These are phyloP conservation scores for Chalciporus sphaerocephalus DNA, from an alignment of 768 basidiomycete species.

Conservation along the genomic window DNA sequence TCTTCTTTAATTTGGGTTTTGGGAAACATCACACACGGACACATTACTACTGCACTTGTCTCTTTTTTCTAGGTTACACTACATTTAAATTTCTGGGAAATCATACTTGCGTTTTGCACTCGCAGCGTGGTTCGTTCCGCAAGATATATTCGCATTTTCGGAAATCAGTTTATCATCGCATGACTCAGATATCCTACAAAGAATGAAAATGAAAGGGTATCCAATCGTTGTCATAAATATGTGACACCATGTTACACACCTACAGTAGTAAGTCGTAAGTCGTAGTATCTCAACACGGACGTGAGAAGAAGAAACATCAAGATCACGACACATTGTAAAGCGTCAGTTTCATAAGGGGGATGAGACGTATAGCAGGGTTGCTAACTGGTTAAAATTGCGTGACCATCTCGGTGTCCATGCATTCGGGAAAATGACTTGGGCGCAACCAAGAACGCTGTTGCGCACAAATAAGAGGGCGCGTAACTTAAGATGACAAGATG, in stretches of 20 bases:
- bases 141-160: neutral
- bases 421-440: neutral
- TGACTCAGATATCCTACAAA: neutral
- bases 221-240: neutral
- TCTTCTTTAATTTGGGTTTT: constrained; percentile 16
- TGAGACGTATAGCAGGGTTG: neutral
- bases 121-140: neutral
- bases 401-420: constrained; percentile 2
- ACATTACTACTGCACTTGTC: constrained; percentile 11
- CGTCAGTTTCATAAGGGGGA: neutral
- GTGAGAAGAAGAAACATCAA: constrained; percentile 12
- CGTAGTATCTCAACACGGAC: constrained; percentile 8
- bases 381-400: neutral
- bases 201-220: neutral
- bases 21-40: neutral
- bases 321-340: neutral
- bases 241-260: constrained; percentile 5
- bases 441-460: neutral
- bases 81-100: neutral
- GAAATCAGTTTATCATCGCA: neutral
- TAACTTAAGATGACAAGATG: constrained; percentile 40
- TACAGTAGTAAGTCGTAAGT: neutral
- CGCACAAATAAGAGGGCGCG: neutral
- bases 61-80: neutral
- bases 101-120: neutral